phyloP scores from a whole-genome alignment of 2,329 filamentous ascomycete genomes.

The Penicillium hordei region DNA sequence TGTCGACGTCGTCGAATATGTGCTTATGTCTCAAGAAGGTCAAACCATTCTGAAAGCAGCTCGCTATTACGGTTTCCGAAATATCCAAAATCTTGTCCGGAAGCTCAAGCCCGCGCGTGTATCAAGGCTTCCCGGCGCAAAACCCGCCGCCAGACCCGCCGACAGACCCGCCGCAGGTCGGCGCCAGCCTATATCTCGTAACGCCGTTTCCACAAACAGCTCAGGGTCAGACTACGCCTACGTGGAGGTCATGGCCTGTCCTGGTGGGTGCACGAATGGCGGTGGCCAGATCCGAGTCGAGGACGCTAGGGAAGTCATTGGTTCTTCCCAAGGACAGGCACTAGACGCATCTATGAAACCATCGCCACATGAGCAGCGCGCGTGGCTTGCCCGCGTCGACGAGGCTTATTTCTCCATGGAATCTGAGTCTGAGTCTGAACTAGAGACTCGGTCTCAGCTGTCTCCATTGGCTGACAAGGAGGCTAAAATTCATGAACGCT shows the following conservation, averaged over 20 bases:
- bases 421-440: slow-evolving; percentile 50
- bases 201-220: slow-evolving; percentile 28
- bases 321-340: slow-evolving; percentile 18
- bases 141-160: slow-evolving; percentile 42
- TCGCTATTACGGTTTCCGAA: slow-evolving; percentile 94
- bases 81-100: slow-evolving; percentile 97
- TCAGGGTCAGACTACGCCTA: slow-evolving; percentile 72
- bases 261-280: slow-evolving; percentile 97
- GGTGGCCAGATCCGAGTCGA: slow-evolving; percentile 92
- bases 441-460: slow-evolving; percentile 29
- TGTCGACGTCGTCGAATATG: slow-evolving; percentile 85
- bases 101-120: slow-evolving; percentile 76
- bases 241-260: slow-evolving; percentile 98
- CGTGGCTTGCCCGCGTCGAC: slow-evolving; percentile 78
- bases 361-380: slow-evolving; percentile 77
- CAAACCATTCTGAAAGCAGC: slow-evolving; percentile 73
- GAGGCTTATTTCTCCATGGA: slow-evolving; percentile 86
- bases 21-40: slow-evolving; percentile 58
- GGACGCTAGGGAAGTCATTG: slow-evolving; percentile 56
- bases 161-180: slow-evolving; percentile 24
- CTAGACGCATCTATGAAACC: slow-evolving; percentile 51
- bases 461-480: slow-evolving; percentile 30
- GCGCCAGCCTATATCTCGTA: slow-evolving; percentile 34
- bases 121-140: slow-evolving; percentile 78
- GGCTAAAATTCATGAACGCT: slow-evolving; percentile 58